phyloP scores from a whole-genome alignment of 2,329 filamentous ascomycete genomes.

The Arthroderma uncinatum region DNA sequence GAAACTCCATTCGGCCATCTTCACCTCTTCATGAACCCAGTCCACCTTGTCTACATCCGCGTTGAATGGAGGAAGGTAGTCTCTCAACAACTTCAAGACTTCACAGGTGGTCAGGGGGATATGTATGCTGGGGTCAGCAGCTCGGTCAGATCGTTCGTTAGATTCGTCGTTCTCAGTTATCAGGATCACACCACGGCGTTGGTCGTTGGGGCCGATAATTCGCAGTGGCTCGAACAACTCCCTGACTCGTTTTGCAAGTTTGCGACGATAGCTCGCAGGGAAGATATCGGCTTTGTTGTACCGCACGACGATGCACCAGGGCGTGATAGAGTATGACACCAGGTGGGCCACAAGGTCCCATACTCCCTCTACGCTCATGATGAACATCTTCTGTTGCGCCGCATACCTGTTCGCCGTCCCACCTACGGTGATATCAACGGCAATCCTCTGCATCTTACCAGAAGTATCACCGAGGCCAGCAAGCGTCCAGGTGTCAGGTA shows the following conservation, averaged over 20 bases:
- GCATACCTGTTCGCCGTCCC: background rate
- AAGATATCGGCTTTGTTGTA: background rate
- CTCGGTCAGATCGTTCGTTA: too few species aligned
- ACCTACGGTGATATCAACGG: background rate
- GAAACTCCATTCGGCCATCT: slow-evolving; percentile 6
- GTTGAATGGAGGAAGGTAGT: background rate
- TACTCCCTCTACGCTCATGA: background rate
- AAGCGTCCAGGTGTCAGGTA: background rate
- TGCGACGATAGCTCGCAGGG: background rate
- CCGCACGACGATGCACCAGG: background rate
- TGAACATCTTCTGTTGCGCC: background rate
- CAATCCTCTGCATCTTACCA: background rate
- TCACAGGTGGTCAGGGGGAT: background rate
- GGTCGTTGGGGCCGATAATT: background rate
- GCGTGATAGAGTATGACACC: background rate
- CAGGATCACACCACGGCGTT: background rate
- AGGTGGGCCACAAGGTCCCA: background rate
- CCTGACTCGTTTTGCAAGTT: background rate
- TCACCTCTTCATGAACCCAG: background rate
- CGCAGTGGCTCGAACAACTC: background rate
- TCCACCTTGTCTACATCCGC: background rate
- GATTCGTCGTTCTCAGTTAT: background rate
- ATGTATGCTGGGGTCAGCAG: too few species aligned
- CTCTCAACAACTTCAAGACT: background rate
- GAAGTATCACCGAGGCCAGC: background rate